phyloP scores from a whole-genome alignment of 331 rosid species.

The Quercus tomentella region DNA sequence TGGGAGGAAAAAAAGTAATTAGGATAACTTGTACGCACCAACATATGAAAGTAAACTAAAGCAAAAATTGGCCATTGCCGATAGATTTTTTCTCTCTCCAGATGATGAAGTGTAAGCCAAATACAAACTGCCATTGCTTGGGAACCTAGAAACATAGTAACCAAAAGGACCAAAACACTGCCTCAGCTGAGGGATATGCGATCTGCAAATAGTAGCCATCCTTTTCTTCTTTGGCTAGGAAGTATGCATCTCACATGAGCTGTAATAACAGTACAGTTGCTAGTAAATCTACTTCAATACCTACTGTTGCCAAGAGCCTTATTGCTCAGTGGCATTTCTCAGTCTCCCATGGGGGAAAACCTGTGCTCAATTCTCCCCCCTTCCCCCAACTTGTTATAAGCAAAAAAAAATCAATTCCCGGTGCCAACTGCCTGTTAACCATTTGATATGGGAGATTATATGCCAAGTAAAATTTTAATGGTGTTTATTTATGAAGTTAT shows the following conservation, averaged over 20 bases:
- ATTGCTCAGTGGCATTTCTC: too few relatives aligned
- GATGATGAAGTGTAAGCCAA: background rate
- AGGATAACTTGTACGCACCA: background rate
- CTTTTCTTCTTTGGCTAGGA: background rate
- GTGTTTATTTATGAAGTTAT: background rate
- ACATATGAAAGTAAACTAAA: background rate
- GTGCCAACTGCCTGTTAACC: too few relatives aligned
- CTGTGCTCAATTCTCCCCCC: too few relatives aligned
- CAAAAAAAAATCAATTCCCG: too few relatives aligned
- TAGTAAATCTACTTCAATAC: background rate
- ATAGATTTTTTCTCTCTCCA: background rate
- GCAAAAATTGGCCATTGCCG: background rate
- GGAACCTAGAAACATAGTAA: background rate
- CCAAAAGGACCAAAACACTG: background rate
- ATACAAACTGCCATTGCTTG: background rate
- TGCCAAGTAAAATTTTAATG: background rate
- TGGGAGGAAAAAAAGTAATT: background rate
- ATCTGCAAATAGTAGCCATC: background rate
- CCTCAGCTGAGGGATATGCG: background rate
- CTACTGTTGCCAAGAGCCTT: background rate
- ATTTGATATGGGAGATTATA: background rate
- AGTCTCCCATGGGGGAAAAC: too few relatives aligned
- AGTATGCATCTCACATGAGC: background rate
- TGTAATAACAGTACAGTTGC: background rate
- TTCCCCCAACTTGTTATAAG: too few relatives aligned